Percentiles rank a stretch among this genome's conserved stretches.
phyloP scores from a whole-genome alignment of 345 rosid genomes.

The Populus ilicifolia region DNA sequence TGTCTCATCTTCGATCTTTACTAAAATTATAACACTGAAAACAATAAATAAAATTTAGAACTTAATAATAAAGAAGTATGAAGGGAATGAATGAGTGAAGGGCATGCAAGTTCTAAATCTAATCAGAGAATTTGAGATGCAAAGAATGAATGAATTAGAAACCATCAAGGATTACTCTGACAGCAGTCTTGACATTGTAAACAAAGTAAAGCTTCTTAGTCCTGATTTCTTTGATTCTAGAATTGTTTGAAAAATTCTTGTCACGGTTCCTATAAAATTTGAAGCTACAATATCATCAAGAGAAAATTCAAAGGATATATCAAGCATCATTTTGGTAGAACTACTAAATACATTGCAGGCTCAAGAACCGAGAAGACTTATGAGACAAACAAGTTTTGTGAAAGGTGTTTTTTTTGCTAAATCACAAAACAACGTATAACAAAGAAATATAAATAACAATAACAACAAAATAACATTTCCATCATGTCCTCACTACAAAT shows the following conservation, averaged over 20 bases:
- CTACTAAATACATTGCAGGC: background rate
- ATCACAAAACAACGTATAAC: background rate
- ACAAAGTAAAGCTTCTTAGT: background rate
- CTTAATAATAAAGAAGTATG: background rate
- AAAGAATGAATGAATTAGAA: background rate
- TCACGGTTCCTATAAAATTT: no score
- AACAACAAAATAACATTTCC: background rate
- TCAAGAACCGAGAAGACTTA: background rate
- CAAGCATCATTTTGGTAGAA: background rate
- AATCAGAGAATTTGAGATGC: background rate
- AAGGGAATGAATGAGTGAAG: background rate
- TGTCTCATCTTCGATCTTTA: background rate
- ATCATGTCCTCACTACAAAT: background rate
- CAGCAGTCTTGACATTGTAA: background rate
- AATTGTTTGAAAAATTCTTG: background rate
- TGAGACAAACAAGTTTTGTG: background rate
- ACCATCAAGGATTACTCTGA: background rate
- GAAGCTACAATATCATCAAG: no score
- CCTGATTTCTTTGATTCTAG: background rate
- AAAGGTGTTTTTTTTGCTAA: background rate
- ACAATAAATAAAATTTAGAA: background rate
- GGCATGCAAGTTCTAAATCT: background rate
- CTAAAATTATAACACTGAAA: background rate
- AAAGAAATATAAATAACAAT: background rate
- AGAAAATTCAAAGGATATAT: no score